phyloP scores from a whole-genome alignment of 805 yeast species.

The Teunomyces cretensis region DNA sequence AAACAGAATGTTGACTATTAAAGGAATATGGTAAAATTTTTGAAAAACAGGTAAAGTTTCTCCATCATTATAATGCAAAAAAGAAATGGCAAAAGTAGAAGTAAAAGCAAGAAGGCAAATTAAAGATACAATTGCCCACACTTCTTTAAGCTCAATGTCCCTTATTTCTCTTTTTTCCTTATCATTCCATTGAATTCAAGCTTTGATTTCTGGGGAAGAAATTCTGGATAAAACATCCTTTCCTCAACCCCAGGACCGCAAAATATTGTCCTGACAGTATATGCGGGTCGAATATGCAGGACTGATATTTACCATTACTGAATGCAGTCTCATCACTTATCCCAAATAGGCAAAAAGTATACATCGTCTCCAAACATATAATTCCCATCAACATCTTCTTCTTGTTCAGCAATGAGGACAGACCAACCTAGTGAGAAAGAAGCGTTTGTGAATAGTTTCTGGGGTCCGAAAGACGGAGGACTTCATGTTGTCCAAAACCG shows the following conservation, averaged over 20 bases:
- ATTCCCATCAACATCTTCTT: conserved; percentile 1
- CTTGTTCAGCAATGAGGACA: neutral
- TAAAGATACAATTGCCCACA: too few relatives aligned
- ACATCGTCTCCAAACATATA: neutral
- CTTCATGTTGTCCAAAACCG: conserved; percentile 53
- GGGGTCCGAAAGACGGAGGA: conserved; percentile 72
- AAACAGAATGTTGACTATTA: too few relatives aligned
- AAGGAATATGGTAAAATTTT: too few relatives aligned
- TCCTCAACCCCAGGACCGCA: neutral
- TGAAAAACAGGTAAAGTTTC: too few relatives aligned
- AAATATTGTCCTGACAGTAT: neutral
- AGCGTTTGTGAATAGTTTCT: conserved; percentile 46
- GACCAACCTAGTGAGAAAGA: conserved; percentile 5
- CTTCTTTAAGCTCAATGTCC: too few relatives aligned
- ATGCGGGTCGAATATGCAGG: neutral
- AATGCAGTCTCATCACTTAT: neutral
- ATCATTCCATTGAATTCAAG: too few relatives aligned
- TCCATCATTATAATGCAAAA: too few relatives aligned
- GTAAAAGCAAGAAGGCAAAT: too few relatives aligned
- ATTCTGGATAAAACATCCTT: too few relatives aligned
- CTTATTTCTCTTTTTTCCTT: too few relatives aligned
- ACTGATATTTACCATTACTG: neutral
- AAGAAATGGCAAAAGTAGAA: too few relatives aligned
- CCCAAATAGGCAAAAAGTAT: conserved; percentile 4
- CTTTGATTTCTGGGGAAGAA: too few relatives aligned